phyloP scores from a whole-genome alignment of 495 filamentous ascomycete species.

The Aspergillus coremiiformis region DNA sequence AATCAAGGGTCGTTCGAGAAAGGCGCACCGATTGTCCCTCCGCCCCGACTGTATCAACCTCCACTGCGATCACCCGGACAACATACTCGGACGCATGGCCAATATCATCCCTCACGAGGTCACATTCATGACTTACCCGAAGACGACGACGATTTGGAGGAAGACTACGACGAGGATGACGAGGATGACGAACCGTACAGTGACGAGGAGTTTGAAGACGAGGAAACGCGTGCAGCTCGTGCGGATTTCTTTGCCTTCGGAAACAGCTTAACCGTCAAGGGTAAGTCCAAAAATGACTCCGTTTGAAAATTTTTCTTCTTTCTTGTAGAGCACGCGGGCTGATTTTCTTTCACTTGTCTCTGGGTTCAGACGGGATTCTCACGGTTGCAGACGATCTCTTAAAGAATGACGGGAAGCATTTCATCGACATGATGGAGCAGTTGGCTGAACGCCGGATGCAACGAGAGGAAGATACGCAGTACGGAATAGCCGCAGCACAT shows the following conservation, averaged over 20 bases:
- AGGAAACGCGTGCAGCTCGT: slow-evolving; percentile 44
- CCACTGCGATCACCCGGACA: slow-evolving; percentile 35
- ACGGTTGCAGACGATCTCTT: slow-evolving; percentile 97
- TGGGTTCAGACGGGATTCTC: slow-evolving; percentile 77
- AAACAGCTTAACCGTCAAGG: slow-evolving; percentile 93
- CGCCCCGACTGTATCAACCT: slow-evolving; percentile 49
- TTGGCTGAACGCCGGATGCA: slow-evolving; percentile 95
- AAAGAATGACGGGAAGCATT: slow-evolving; percentile 98
- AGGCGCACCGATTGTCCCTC: slow-evolving; percentile 56
- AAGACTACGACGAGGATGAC: slow-evolving; percentile 51
- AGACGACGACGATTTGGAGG: slow-evolving; percentile 57
- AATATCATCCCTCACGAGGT: slow-evolving; percentile 44
- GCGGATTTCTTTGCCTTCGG: slow-evolving; percentile 95
- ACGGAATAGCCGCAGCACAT: slow-evolving; percentile 51
- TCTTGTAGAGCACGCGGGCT: slow-evolving; percentile 17
- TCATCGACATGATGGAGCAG: slow-evolving; percentile 99
- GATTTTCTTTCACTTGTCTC: slow-evolving; percentile 26
- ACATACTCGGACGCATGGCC: slow-evolving; percentile 37
- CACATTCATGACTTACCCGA: slow-evolving; percentile 58
- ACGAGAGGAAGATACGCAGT: slow-evolving; percentile 84
- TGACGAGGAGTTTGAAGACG: slow-evolving; percentile 48
- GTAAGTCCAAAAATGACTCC: slow-evolving; percentile 40
- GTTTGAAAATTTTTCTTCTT: not conserved
- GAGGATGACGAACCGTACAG: slow-evolving; percentile 50
- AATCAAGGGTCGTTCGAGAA: slow-evolving; percentile 58